phyloP scores from a whole-genome alignment of 1,284 basidiomycete genomes.

The Leccinum subfulvum region DNA sequence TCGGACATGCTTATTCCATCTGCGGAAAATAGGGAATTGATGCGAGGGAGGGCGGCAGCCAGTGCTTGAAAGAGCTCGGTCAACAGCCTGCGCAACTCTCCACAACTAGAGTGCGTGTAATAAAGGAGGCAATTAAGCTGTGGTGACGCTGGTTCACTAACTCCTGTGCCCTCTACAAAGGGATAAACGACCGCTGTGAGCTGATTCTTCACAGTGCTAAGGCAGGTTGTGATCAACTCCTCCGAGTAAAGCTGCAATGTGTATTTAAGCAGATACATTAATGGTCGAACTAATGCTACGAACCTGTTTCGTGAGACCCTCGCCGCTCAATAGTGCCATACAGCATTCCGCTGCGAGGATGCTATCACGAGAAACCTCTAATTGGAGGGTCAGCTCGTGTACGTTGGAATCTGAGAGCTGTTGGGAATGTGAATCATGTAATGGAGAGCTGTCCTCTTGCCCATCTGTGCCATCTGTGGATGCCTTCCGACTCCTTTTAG shows the following conservation, averaged over 20 bases:
- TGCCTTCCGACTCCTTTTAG: slow-evolving; percentile 27
- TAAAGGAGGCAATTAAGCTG: slow-evolving; percentile 57
- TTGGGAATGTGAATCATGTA: slow-evolving; percentile 22
- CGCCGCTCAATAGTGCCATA: slow-evolving; percentile 73
- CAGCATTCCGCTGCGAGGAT: slow-evolving; percentile 81
- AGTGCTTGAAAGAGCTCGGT: slow-evolving; percentile 67
- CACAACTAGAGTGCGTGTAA: slow-evolving; percentile 38
- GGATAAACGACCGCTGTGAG: slow-evolving; percentile 83
- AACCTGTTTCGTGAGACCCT: slow-evolving; percentile 82
- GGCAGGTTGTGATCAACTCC: slow-evolving; percentile 80
- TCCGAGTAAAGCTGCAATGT: slow-evolving; percentile 78
- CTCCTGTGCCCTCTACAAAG: slow-evolving; percentile 74
- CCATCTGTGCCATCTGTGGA: slow-evolving; percentile 30
- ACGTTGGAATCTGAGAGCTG: slow-evolving; percentile 50
- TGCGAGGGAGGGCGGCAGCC: slow-evolving; percentile 64
- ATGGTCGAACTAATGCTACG: slow-evolving; percentile 17
- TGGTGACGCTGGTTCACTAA: slow-evolving; percentile 42
- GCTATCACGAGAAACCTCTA: slow-evolving; percentile 67
- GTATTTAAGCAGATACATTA: slow-evolving; percentile 9
- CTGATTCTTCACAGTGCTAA: slow-evolving; percentile 76
- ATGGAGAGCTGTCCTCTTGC: slow-evolving; percentile 24
- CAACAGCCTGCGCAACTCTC: slow-evolving; percentile 52
- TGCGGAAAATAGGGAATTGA: slow-evolving; percentile 66
- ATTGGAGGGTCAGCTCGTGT: slow-evolving; percentile 44
- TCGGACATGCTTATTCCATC: slow-evolving; percentile 81